These are phyloP conservation scores for Coniferiporia sulphurascens DNA, from an alignment of 1,284 basidiomycete species.

Conservation along the genomic window DNA sequence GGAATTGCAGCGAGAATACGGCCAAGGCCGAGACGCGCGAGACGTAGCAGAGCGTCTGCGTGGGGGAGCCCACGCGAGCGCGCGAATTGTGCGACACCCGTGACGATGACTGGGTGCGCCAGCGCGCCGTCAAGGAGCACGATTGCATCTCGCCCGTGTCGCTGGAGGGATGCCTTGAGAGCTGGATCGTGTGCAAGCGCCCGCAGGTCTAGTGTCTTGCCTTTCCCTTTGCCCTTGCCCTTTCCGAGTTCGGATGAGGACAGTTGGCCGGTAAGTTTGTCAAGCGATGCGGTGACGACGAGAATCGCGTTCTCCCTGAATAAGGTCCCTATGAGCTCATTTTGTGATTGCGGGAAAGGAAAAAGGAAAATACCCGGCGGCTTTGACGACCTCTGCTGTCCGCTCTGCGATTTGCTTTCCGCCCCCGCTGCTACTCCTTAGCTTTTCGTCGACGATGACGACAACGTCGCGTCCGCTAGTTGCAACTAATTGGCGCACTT, in stretches of 20 bases:
- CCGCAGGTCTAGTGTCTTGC: conserved; percentile 1
- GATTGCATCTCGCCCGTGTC: conserved; percentile 21
- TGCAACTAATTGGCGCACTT: conserved; percentile 17
- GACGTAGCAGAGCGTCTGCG: conserved; percentile 21
- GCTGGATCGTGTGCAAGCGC: conserved; percentile 10
- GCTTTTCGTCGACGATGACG: conserved; percentile 23
- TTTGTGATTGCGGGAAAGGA: neutral
- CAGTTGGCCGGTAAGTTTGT: conserved; percentile 13
- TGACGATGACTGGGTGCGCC: conserved; percentile 23
- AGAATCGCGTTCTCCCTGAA: conserved; percentile 22
- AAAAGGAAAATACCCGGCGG: conserved; percentile 20
- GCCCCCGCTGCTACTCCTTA: conserved; percentile 13
- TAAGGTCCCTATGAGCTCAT: neutral
- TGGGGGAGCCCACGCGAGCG: conserved; percentile 21
- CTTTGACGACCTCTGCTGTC: conserved; percentile 23
- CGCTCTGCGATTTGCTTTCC: conserved; percentile 12
- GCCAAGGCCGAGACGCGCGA: conserved; percentile 19
- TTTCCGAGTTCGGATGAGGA: neutral
- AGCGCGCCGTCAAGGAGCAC: conserved; percentile 22
- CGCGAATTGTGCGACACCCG: conserved; percentile 22
- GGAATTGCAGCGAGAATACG: conserved; percentile 21
- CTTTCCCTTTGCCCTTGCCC: conserved; percentile 1
- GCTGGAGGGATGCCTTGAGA: conserved; percentile 14
- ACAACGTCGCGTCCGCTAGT: conserved; percentile 20
- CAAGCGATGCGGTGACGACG: conserved; percentile 23